Conservation (phyloP, 78 protist species). For the Dictyostelium intermedium region DNA sequence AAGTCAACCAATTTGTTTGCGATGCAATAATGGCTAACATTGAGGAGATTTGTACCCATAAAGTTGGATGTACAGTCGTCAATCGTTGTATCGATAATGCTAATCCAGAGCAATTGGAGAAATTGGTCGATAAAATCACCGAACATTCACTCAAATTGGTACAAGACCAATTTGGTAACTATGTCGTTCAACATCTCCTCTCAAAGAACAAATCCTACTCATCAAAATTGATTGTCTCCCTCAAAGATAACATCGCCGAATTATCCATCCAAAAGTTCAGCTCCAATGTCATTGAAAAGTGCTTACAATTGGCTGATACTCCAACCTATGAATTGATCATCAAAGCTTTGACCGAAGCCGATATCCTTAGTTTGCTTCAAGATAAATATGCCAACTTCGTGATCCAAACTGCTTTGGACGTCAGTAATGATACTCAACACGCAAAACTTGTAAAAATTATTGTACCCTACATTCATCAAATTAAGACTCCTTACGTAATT, state of each 20-base stretch:
- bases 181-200: conserved; percentile 96
- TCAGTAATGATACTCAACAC: conserved; percentile 74
- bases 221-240: conserved; percentile 32
- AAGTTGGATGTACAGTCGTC: conserved; percentile 83
- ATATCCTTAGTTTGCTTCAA: conserved; percentile 83
- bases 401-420: conserved; percentile 93
- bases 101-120: conserved; percentile 50
- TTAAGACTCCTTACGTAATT: conserved; percentile 81
- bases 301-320: conserved; percentile 64
- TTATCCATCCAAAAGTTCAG: conserved; percentile 80
- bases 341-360: conserved; percentile 57
- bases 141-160: conserved; percentile 33
- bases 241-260: conserved; percentile 63
- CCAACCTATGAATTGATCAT: conserved; percentile 65
- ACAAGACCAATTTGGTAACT: conserved; percentile 97
- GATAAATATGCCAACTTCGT: conserved; percentile 97
- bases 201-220: conserved; percentile 61
- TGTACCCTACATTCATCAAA: conserved; percentile 79
- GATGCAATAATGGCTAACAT: conserved; percentile 55
- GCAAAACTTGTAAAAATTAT: conserved; percentile 68
- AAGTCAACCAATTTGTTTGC: conserved; percentile 61
- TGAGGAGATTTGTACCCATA: conserved; percentile 74
- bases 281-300: conserved; percentile 82
- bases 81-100: conserved; percentile 64
- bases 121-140: conserved; percentile 41